Evolutionary conservation across 768 basidiomycete species (phyloP), one percentile per base, ranked within the genome.

Genomic region (Auriculariales sp.): DNA sequence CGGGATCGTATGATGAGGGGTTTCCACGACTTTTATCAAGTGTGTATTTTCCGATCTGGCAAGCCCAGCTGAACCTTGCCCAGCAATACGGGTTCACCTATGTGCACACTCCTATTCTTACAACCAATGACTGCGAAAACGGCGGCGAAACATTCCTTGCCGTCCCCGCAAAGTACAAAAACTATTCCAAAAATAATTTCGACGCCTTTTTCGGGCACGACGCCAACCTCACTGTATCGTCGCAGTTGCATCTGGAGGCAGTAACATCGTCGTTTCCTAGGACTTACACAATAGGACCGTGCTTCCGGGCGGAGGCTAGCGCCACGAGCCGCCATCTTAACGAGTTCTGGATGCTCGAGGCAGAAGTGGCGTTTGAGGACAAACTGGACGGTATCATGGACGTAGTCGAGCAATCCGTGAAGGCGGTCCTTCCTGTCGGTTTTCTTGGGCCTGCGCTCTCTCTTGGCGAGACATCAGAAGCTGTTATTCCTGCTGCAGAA

Each of bases 281-380:
- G 17, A 85, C 88, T 1, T 99, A 92, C 68, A 93, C 93, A 1
- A 75, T 99, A 22, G 82, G 87, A 0, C 93, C 95, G 0, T 84
- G 85, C 55, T 99, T 99, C 66, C 83, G 95, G 14, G 94, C 95
- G 19, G 95, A 99, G 61, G 78, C 78, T 4, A 86, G 83, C 2
- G 74, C 82, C 56, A 97, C 94, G 2, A 77, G 78, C 28, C 73
- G 94, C n/a, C 95, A 99, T 61, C 75, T 99, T 11, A 80, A 89
- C 47, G 95, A 99, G 63, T 99, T 99, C 64, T 97, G 90, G 86
- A 99, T 99, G 95, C 77, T 97, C 49, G 95, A 99, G 66, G 93
- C 88, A 0, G 95, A 99, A 61, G 82, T 89, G 75, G 79, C 79
- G 0, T 84, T 79, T 59, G 54, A 61, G 2, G 66, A 69, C 19